phyloP scores from a whole-genome alignment of 2,329 filamentous ascomycete species.

The Scedosporium boydii region DNA sequence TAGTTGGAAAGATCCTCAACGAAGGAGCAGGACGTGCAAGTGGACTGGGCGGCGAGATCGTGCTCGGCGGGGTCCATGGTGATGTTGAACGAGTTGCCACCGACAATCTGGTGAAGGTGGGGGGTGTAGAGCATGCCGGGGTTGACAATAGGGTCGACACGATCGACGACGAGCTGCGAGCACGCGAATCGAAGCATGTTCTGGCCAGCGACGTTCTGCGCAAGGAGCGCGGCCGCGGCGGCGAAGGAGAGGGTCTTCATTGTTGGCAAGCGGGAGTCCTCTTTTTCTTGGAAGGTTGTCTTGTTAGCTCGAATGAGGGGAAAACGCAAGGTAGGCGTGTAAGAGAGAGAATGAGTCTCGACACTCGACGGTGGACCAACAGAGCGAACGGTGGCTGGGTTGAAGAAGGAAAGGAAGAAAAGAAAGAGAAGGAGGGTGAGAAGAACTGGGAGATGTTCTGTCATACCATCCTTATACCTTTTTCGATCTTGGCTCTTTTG shows the following conservation, averaged over 20 bases:
- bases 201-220: constrained; percentile 12
- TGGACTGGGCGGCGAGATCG: constrained; percentile 20
- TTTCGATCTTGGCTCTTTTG: background rate
- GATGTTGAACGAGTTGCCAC: constrained; percentile 36
- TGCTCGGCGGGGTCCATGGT: constrained; percentile 25
- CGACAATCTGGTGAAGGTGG: constrained; percentile 37
- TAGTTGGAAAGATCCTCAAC: constrained; percentile 23
- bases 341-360: background rate
- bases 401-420: background rate
- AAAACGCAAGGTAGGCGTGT: background rate
- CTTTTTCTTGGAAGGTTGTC: background rate
- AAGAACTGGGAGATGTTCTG: background rate
- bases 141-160: constrained; percentile 35
- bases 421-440: background rate
- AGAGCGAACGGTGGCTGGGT: background rate
- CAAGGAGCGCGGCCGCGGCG: constrained; percentile 4
- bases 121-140: constrained; percentile 33
- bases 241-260: constrained; percentile 4
- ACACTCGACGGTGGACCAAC: constrained; percentile 3
- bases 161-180: constrained; percentile 37
- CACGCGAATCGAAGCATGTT: constrained; percentile 38
- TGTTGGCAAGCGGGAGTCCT: background rate
- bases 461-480: constrained; percentile 5
- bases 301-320: background rate
- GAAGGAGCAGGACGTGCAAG: constrained; percentile 27